Conservation (phyloP, 306 rosid species). For the Hippophae gyantsensis region DNA sequence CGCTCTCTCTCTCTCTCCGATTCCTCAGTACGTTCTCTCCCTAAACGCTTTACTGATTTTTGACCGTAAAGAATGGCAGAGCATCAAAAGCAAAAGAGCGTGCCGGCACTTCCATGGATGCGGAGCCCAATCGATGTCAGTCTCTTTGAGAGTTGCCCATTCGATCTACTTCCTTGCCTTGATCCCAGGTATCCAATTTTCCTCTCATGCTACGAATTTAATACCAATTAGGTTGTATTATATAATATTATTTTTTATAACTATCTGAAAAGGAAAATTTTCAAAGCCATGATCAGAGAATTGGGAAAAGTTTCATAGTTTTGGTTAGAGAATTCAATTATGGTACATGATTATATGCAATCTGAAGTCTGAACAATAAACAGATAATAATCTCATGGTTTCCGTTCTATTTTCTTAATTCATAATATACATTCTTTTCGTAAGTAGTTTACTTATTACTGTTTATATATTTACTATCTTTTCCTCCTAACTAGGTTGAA, state of each 20-base stretch:
- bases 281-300: not conserved
- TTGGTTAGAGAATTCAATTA: not conserved
- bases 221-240: no score
- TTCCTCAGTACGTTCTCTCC: no score
- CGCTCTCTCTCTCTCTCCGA: no score
- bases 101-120: slow-evolving; percentile 89
- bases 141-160: slow-evolving; percentile 36
- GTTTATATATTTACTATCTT: not conserved
- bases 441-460: not conserved
- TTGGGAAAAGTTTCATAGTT: no score
- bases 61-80: slow-evolving; percentile 24
- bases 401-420: not conserved
- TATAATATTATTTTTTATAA: no score
- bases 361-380: no score
- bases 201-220: no score
- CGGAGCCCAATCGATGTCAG: slow-evolving; percentile 64
- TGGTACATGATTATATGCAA: not conserved
- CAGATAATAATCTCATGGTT: no score
- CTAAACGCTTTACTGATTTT: no score
- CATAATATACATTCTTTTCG: not conserved
- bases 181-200: slow-evolving; percentile 31
- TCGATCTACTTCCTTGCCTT: slow-evolving; percentile 46
- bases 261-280: not conserved
- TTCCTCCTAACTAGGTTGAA: slow-evolving; percentile 39
- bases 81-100: slow-evolving; percentile 32